Evolutionary conservation across 1,284 basidiomycete genomes (phyloP), one percentile per base, ranked within the genome.

Genomic region (Ganoderma lucidum): DNA sequence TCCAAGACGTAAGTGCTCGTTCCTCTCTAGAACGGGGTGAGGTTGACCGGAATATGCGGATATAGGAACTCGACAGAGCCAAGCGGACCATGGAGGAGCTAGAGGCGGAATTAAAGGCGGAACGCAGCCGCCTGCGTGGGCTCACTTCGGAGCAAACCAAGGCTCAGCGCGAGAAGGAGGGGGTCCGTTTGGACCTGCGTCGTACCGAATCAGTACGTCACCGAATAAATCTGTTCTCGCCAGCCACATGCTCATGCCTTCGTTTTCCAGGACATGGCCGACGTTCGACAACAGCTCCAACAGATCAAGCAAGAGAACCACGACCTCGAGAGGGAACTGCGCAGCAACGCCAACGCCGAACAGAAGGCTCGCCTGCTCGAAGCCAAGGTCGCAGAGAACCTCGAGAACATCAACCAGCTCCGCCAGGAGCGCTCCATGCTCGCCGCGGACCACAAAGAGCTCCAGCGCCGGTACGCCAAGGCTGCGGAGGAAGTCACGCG

Each of bases 381-480:
- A 78, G 82, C 79, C 55, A 89, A 86, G 69, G 87, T 92, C 8
- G 79, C 84, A 28, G 90, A 91, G 78, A 95, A 94, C 71, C 79
- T 82, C 0, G 86, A 87, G 68, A 86, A 87, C 6, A 93, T 95
- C 64, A 88, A 93, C 48, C 87, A 90, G 59, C 81, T 95, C 55
- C 87, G 93, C 37, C 86, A 91, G 72, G 93, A 95, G 75, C 90
- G 93, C 3, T 86, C 90, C 28, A 77, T 90, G 62, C 85, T 94
- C 42, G 84, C 84, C 3, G 80, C 82, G 28, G 90, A 94, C 70
- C 88, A 93, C 77, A 92, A 92, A 76, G 83, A 87, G 58, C 84
- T 95, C 48, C 91, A 94, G 76, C 84, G 84, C 44, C 87, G 85
- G 32, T 91, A 89, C 74, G 79, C 87, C 10, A 86, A 92, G 63